These are phyloP conservation scores for Polygonum maritimum DNA, from an alignment of 148 eudicot genomes.

Conservation along the genomic window DNA sequence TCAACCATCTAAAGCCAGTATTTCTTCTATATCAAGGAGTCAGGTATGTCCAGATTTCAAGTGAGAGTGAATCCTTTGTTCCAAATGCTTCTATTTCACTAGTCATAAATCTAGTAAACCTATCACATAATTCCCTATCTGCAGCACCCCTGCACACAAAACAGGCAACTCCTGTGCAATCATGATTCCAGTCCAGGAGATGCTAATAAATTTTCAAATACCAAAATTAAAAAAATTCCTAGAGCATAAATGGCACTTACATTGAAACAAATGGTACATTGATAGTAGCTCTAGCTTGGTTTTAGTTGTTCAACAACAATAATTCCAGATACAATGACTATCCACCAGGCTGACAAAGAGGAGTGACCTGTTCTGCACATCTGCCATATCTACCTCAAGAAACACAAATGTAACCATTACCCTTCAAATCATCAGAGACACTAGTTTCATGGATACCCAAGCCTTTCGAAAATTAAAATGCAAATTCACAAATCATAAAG, in stretches of 20 bases:
- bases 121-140: not conserved
- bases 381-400: conserved; percentile 4
- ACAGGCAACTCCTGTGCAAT: not conserved
- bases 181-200: not conserved
- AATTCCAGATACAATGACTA: not conserved
- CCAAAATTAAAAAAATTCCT: not conserved
- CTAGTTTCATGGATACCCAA: not conserved
- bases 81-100: not conserved
- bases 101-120: not conserved
- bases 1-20: no score
- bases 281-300: not conserved
- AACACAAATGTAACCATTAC: not conserved
- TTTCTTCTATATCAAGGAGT: no score
- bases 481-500: not conserved
- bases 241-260: conserved; percentile 1
- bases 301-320: not conserved
- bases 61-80: no score
- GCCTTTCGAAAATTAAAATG: not conserved
- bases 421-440: not conserved
- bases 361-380: not conserved
- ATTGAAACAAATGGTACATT: conserved; percentile 6
- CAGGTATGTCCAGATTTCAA: no score
- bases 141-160: not conserved
- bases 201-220: not conserved
- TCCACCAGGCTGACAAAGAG: not conserved